A percentile compares a stretch with the other conserved stretches of the same genome.
Conservation (phyloP, 2,329 filamentous ascomycete species). For the Hymenoscyphus occultus region DNA sequence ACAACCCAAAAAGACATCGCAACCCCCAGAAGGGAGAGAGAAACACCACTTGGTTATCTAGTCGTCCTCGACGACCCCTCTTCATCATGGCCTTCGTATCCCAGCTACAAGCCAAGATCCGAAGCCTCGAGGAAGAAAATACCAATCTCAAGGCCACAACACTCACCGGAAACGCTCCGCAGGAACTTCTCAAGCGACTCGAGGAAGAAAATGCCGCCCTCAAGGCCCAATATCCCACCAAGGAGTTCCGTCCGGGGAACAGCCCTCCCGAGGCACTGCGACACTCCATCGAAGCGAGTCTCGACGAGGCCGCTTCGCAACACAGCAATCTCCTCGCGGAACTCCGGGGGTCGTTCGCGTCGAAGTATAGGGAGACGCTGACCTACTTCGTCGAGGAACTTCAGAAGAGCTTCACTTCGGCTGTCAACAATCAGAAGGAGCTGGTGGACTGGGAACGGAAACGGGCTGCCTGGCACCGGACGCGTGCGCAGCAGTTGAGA, state of each 20-base stretch:
- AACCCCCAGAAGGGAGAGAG: too few species aligned
- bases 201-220: too few species aligned
- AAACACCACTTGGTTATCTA: neutral
- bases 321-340: too few species aligned
- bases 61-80: neutral
- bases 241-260: too few species aligned
- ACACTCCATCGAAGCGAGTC: too few species aligned
- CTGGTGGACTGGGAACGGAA: conserved; percentile 1
- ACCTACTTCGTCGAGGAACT: neutral
- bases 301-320: too few species aligned
- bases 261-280: too few species aligned
- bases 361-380: neutral
- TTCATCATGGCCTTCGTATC: neutral
- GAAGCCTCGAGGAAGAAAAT: neutral
- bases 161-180: too few species aligned
- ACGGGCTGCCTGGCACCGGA: neutral
- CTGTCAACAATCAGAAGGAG: neutral
- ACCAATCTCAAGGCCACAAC: neutral
- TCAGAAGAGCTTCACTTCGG: neutral
- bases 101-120: neutral
- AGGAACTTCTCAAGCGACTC: too few species aligned
- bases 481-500: neutral
- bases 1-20: neutral
- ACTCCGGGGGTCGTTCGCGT: too few species aligned
- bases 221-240: too few species aligned